Conservation (phyloP, 2,329 filamentous ascomycete genomes). For the Phyllosticta citribraziliensis region DNA sequence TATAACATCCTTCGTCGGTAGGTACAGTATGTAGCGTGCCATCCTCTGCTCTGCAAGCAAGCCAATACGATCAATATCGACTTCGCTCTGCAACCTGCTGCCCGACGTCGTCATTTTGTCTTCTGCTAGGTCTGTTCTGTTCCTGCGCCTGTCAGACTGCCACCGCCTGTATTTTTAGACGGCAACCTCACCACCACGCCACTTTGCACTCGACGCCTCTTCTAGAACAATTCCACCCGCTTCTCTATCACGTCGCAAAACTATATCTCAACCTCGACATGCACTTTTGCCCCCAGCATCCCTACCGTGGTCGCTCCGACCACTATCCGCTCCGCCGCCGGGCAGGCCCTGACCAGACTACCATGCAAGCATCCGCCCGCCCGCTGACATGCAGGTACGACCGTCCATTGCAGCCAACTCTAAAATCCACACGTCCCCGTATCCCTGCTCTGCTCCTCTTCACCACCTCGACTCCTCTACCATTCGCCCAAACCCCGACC, state of each 20-base stretch:
- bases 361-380: neutral
- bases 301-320: no score
- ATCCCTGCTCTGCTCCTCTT: no score
- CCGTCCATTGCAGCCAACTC: neutral
- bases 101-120: neutral
- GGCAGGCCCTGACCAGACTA: neutral
- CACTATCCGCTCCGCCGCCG: no score
- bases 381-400: neutral
- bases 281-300: neutral
- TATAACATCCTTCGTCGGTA: neutral
- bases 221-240: neutral
- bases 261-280: neutral
- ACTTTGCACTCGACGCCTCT: neutral
- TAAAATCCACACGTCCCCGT: neutral
- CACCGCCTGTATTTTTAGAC: neutral
- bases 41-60: neutral
- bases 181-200: neutral
- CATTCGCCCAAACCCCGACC: no score
- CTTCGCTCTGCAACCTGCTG: neutral
- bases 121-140: no score
- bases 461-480: no score
- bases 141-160: neutral
- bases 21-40: no score
- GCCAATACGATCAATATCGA: neutral
- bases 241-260: neutral